Evolutionary conservation across 306 rosid species (phyloP).

Genomic region (Astragalus membranaceus): DNA sequence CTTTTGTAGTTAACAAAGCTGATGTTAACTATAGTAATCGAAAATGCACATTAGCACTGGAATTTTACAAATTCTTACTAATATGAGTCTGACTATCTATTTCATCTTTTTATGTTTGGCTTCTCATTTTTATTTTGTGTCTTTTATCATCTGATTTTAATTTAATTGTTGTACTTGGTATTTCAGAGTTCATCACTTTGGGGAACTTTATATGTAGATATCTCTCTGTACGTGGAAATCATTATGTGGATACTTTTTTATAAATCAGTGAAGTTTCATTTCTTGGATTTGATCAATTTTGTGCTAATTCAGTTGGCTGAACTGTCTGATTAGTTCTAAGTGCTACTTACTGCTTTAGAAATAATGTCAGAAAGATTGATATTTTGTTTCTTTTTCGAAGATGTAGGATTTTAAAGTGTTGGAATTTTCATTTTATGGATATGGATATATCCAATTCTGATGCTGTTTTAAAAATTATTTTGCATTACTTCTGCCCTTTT

Average conservation of each 20-base stretch:
- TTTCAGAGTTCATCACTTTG: no score
- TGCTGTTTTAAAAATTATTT: not conserved
- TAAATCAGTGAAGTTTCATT: not conserved
- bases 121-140: no score
- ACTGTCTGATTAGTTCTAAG: slow-evolving; percentile 7
- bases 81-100: no score
- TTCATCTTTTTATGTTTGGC: no score
- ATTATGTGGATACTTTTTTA: not conserved
- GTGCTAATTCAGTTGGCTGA: not conserved
- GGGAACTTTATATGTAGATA: not conserved
- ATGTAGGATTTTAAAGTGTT: not conserved
- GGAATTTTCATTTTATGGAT: not conserved
- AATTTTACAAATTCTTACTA: no score
- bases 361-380: not conserved
- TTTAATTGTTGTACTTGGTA: no score
- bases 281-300: not conserved
- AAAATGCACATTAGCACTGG: no score
- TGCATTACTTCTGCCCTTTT: not conserved
- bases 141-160: no score
- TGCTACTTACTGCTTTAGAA: not conserved
- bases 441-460: not conserved
- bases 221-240: not conserved
- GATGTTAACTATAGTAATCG: no score
- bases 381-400: not conserved
- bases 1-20: no score